phyloP scores from a whole-genome alignment of 2,329 filamentous ascomycete genomes.

The Fusarium equiseti region DNA sequence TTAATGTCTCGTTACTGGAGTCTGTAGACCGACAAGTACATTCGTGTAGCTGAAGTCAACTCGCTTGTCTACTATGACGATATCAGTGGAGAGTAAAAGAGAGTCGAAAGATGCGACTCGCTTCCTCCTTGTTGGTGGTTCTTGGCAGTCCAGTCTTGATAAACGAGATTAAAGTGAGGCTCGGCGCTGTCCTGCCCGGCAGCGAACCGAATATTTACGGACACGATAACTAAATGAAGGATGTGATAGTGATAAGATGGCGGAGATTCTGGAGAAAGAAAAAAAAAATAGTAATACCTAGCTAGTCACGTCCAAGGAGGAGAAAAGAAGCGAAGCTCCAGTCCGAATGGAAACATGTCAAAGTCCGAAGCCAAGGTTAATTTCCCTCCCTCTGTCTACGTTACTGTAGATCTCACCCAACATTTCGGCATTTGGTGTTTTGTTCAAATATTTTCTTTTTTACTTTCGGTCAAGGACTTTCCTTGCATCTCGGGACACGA shows the following conservation, averaged over 20 bases:
- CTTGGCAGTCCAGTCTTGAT: constrained; percentile 28
- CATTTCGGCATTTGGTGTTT: constrained; percentile 1
- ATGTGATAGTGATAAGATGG: background rate
- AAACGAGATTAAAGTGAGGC: constrained; percentile 27
- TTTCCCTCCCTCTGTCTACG: constrained; percentile 23
- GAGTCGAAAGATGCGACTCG: constrained; percentile 14
- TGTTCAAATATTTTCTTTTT: background rate
- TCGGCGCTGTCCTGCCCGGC: constrained; percentile 17
- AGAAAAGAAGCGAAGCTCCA: constrained; percentile 4
- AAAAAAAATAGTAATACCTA: background rate
- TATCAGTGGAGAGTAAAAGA: constrained; percentile 24
- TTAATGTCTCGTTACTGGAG: background rate
- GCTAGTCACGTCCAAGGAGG: background rate
- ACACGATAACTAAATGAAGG: constrained; percentile 1
- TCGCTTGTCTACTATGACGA: constrained; percentile 20
- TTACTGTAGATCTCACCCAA: background rate
- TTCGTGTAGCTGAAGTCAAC: constrained; percentile 6
- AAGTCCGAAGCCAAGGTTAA: constrained; percentile 11
- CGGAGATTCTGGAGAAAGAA: background rate
- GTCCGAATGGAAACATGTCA: constrained; percentile 13
- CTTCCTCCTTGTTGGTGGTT: constrained; percentile 8
- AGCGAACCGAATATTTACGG: constrained; percentile 36
- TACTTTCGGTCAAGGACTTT: background rate
- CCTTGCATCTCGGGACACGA: constrained; percentile 9
- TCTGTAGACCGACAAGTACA: background rate